phyloP scores from a whole-genome alignment of 106 monocot species.

The Cymbidium sinense region DNA sequence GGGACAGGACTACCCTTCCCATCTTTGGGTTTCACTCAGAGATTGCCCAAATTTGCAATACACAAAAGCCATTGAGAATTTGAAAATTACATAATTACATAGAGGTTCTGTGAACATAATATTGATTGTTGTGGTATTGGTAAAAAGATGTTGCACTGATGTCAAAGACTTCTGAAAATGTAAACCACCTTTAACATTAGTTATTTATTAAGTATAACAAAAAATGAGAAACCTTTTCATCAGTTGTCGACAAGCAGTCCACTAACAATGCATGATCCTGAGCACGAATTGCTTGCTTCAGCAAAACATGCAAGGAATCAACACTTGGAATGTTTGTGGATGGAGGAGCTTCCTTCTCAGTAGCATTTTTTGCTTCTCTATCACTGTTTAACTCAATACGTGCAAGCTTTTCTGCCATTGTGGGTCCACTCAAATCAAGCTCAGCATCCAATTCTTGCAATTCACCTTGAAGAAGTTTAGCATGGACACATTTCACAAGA shows the following conservation, averaged over 20 bases:
- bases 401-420: conserved; percentile 83
- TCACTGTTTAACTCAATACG: conserved; percentile 36
- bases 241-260: conserved; percentile 65
- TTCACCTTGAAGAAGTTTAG: not conserved
- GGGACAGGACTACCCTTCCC: not conserved
- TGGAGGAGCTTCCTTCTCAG: conserved; percentile 14
- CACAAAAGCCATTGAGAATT: not conserved
- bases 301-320: conserved; percentile 83
- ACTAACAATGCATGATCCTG: conserved; percentile 71
- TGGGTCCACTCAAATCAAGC: conserved; percentile 48
- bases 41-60: not conserved
- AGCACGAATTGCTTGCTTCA: conserved; percentile 89
- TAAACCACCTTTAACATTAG: not conserved
- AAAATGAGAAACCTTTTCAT: conserved; percentile 59
- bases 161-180: not conserved
- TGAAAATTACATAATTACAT: not conserved
- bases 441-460: conserved; percentile 8
- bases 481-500: not conserved
- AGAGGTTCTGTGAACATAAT: not conserved
- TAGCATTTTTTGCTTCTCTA: conserved; percentile 9
- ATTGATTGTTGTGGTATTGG: not conserved
- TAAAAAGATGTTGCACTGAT: too few relatives aligned
- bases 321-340: conserved; percentile 56
- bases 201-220: not conserved
- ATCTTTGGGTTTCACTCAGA: not conserved